A percentile compares a stretch with the other conserved stretches of the same genome.
Evolutionary conservation across 2,329 filamentous ascomycete species (phyloP).

Genomic region (Penicillium sp.): DNA sequence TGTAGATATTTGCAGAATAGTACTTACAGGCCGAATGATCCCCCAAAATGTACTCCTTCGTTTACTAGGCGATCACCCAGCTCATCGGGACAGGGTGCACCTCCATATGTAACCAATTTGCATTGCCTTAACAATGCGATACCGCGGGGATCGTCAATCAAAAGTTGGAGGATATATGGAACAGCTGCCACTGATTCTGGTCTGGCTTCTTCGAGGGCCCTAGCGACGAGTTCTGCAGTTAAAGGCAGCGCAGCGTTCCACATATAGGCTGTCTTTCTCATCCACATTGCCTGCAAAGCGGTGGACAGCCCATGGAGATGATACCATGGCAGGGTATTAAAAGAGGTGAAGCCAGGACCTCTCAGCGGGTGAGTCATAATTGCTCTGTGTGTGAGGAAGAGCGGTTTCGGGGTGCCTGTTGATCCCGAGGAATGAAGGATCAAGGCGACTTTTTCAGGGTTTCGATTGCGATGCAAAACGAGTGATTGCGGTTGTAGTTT

Average conservation of each 20-base stretch:
- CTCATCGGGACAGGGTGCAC: slow-evolving; percentile 44
- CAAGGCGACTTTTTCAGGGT: slow-evolving; percentile 34
- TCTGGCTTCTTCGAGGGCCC: slow-evolving; percentile 35
- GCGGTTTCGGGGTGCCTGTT: slow-evolving; percentile 48
- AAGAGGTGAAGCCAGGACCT: slow-evolving; percentile 40
- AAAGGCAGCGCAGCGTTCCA: slow-evolving; percentile 43
- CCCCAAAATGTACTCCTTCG: slow-evolving; percentile 37
- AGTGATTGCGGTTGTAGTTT: slow-evolving; percentile 14
- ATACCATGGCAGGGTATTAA: slow-evolving; percentile 47
- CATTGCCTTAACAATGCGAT: slow-evolving; percentile 37
- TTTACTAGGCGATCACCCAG: slow-evolving; percentile 40
- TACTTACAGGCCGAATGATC: slow-evolving; percentile 43
- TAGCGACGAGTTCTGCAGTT: slow-evolving; percentile 36
- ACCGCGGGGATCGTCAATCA: slow-evolving; percentile 38
- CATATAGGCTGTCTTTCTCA: slow-evolving; percentile 42
- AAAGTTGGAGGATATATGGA: slow-evolving; percentile 42
- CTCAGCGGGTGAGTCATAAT: slow-evolving; percentile 38
- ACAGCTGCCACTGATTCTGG: slow-evolving; percentile 45
- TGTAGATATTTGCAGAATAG: background rate
- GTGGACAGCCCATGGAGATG: slow-evolving; percentile 45
- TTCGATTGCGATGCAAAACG: slow-evolving; percentile 18
- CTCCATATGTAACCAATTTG: slow-evolving; percentile 42
- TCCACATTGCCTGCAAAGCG: slow-evolving; percentile 45
- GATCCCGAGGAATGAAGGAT: slow-evolving; percentile 52
- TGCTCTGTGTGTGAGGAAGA: slow-evolving; percentile 43